Evolutionary conservation across 108 stramenopile species (phyloP).

Genomic region (Phaeodactylum tricornutum): DNA sequence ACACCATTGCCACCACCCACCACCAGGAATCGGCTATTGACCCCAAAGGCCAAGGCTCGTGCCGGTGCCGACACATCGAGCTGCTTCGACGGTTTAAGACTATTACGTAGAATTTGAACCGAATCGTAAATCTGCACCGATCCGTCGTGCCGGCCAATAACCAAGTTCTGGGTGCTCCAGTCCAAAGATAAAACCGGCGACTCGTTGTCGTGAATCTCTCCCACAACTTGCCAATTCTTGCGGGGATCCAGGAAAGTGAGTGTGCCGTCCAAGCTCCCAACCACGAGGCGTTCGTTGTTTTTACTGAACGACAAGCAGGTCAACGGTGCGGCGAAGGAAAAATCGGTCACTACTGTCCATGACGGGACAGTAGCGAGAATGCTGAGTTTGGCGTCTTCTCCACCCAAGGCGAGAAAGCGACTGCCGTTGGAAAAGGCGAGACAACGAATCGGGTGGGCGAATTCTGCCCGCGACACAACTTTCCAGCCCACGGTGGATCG

Average conservation of each 20-base stretch:
- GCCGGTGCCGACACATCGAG: slow-evolving; percentile 11
- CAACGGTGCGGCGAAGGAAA: slow-evolving; percentile 10
- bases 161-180: slow-evolving; percentile 28
- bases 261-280: slow-evolving; percentile 21
- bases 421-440: slow-evolving; percentile 29
- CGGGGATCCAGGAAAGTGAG: slow-evolving; percentile 16
- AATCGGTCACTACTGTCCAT: slow-evolving; percentile 23
- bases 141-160: slow-evolving; percentile 29
- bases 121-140: slow-evolving; percentile 27
- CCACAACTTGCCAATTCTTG: slow-evolving; percentile 14
- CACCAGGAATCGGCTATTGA: slow-evolving; percentile 42
- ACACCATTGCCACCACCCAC: slow-evolving; percentile 93
- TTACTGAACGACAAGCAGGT: slow-evolving; percentile 15
- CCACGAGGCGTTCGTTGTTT: slow-evolving; percentile 25
- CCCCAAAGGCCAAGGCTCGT: slow-evolving; percentile 22
- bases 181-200: slow-evolving; percentile 17
- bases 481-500: slow-evolving; percentile 28
- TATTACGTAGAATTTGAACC: slow-evolving; percentile 20
- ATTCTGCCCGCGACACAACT: slow-evolving; percentile 22
- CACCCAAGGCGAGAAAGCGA: slow-evolving; percentile 28
- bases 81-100: slow-evolving; percentile 12
- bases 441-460: slow-evolving; percentile 23
- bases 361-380: slow-evolving; percentile 17
- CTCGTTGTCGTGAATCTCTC: slow-evolving; percentile 27
- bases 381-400: slow-evolving; percentile 22